Percentiles rank a stretch among this genome's conserved stretches.
Conservation (phyloP, 768 basidiomycete species). For the Calocybe cyanea region DNA sequence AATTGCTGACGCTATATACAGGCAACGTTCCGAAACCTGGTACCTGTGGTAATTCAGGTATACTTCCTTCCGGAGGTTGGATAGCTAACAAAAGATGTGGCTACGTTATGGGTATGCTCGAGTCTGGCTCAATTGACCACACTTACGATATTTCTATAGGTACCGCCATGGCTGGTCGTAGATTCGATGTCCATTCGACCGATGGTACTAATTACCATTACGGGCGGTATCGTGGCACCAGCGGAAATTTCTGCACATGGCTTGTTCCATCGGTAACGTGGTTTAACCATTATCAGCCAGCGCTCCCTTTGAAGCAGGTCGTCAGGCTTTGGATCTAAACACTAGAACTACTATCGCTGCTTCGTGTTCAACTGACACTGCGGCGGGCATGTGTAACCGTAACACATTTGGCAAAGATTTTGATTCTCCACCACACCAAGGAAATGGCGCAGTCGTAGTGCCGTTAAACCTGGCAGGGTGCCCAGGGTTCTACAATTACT, state of each 20-base stretch:
- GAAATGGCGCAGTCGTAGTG: slow-evolving; percentile 21
- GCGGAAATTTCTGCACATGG: slow-evolving; percentile 23
- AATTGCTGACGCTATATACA: background rate
- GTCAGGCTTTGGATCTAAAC: slow-evolving; percentile 16
- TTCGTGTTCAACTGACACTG: slow-evolving; percentile 18
- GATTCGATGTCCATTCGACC: slow-evolving; percentile 21
- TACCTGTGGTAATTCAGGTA: slow-evolving; percentile 20
- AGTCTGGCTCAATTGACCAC: background rate
- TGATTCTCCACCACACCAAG: slow-evolving; percentile 22
- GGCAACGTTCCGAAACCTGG: slow-evolving; percentile 22
- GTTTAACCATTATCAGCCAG: background rate
- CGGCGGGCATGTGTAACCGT: slow-evolving; percentile 18
- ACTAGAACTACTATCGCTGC: slow-evolving; percentile 6
- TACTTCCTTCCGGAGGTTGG: slow-evolving; percentile 22
- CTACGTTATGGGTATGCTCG: slow-evolving; percentile 21
- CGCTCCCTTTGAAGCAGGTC: background rate
- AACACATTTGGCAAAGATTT: slow-evolving; percentile 22
- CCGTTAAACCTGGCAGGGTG: slow-evolving; percentile 20
- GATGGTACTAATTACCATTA: slow-evolving; percentile 19
- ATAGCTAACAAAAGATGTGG: slow-evolving; percentile 25
- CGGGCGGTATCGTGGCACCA: slow-evolving; percentile 23
- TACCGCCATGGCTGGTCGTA: slow-evolving; percentile 20
- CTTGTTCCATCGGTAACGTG: slow-evolving; percentile 17
- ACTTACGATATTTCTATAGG: slow-evolving; percentile 3
- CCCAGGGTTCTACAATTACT: slow-evolving; percentile 24